phyloP scores from a whole-genome alignment of 2,329 filamentous ascomycete genomes.

The Fusarium succisae region DNA sequence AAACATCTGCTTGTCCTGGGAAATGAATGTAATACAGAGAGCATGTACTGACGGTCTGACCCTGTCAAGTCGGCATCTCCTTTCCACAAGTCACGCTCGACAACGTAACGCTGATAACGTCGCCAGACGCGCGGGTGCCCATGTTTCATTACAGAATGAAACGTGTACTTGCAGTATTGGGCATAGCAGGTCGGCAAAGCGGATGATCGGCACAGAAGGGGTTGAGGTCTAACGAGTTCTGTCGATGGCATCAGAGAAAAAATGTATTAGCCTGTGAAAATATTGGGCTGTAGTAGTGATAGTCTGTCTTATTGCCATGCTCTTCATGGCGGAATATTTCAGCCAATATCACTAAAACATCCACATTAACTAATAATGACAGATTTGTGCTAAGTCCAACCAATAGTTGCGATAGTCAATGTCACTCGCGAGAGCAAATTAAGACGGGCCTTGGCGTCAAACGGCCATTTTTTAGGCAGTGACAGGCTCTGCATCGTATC shows the following conservation, averaged over 20 bases:
- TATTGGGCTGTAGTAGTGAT: background rate
- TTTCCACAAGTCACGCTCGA: background rate
- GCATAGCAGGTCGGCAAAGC: slow-evolving; percentile 27
- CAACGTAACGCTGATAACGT: slow-evolving; percentile 4
- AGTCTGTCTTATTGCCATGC: background rate
- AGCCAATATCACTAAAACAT: background rate
- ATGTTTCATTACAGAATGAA: slow-evolving; percentile 26
- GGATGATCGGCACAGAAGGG: slow-evolving; percentile 35
- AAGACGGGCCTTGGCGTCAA: background rate
- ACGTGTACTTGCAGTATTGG: slow-evolving; percentile 24
- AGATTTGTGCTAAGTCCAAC: background rate
- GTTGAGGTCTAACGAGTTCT: slow-evolving; percentile 1
- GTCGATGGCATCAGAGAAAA: background rate
- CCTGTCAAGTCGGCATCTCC: background rate
- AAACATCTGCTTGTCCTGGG: background rate
- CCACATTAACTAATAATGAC: slow-evolving; percentile 2
- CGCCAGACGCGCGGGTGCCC: background rate
- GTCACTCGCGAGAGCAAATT: slow-evolving; percentile 8
- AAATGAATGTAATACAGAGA: background rate
- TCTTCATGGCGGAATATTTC: background rate
- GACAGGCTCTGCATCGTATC: slow-evolving; percentile 24
- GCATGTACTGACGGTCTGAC: background rate
- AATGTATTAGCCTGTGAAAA: background rate
- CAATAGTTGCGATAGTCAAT: slow-evolving; percentile 14
- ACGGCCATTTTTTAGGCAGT: background rate